Conservation (phyloP, 2,329 filamentous ascomycete species). For the Colletotrichum tamarilloi region DNA sequence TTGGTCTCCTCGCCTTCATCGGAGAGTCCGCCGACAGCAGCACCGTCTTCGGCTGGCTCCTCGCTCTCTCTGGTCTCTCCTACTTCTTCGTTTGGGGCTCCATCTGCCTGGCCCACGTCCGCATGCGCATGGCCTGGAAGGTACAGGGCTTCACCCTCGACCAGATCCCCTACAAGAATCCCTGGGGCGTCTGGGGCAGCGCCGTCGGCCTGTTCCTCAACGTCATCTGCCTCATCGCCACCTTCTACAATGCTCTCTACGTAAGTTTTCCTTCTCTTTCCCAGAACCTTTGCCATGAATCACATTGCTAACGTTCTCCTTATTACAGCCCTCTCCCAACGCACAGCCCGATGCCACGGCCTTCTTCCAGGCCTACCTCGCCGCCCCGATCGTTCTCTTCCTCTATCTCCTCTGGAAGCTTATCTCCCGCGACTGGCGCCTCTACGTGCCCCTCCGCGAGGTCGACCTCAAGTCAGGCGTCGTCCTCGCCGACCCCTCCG, state of each 20-base stretch:
- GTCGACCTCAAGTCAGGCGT: slow-evolving; percentile 72
- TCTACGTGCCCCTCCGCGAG: slow-evolving; percentile 66
- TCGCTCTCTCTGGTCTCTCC: slow-evolving; percentile 77
- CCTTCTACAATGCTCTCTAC: slow-evolving; percentile 76
- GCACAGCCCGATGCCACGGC: slow-evolving; percentile 50
- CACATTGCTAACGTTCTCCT: background rate
- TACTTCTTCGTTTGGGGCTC: slow-evolving; percentile 82
- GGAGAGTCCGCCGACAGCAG: slow-evolving; percentile 42
- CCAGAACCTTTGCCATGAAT: background rate
- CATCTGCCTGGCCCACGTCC: slow-evolving; percentile 73
- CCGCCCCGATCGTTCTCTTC: slow-evolving; percentile 63
- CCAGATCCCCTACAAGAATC: slow-evolving; percentile 59
- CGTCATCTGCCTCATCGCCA: slow-evolving; percentile 74
- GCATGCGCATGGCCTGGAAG: slow-evolving; percentile 72
- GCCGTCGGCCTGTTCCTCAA: slow-evolving; percentile 76
- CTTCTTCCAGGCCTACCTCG: slow-evolving; percentile 72
- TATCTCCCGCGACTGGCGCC: slow-evolving; percentile 61
- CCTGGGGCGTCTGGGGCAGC: slow-evolving; percentile 72
- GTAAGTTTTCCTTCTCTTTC: slow-evolving; percentile 42
- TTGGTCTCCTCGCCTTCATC: slow-evolving; percentile 71
- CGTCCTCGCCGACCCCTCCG: slow-evolving; percentile 64
- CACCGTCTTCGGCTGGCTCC: slow-evolving; percentile 71
- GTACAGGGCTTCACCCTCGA: slow-evolving; percentile 64
- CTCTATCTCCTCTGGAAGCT: slow-evolving; percentile 77
- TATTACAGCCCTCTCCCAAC: slow-evolving; percentile 46